Percentiles rank a stretch among this genome's conserved stretches.
phyloP scores from a whole-genome alignment of 352 stramenopile genomes.

The Phytophthora pini region DNA sequence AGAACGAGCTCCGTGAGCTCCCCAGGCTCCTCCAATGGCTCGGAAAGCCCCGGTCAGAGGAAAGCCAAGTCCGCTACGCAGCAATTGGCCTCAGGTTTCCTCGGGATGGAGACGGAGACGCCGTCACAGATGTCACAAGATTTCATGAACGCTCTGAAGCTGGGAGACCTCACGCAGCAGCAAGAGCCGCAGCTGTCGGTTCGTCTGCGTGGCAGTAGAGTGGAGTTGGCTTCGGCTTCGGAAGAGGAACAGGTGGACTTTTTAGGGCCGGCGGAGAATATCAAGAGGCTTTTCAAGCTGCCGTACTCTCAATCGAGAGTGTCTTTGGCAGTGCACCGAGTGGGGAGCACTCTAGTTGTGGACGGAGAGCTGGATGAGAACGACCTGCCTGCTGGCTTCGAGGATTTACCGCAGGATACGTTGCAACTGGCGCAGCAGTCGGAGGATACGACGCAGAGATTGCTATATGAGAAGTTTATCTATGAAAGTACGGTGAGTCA shows the following conservation, averaged over 20 bases:
- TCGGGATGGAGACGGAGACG: slow-evolving; percentile 32
- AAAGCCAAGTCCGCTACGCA: slow-evolving; percentile 31
- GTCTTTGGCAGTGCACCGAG: slow-evolving; percentile 83
- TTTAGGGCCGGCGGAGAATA: slow-evolving; percentile 82
- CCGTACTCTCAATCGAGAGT: slow-evolving; percentile 81
- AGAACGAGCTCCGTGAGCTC: slow-evolving; percentile 23
- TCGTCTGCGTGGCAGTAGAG: slow-evolving; percentile 61
- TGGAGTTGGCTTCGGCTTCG: slow-evolving; percentile 73
- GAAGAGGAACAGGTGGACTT: slow-evolving; percentile 83
- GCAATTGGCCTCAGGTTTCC: slow-evolving; percentile 45
- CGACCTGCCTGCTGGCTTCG: slow-evolving; percentile 75
- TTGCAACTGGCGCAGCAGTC: slow-evolving; percentile 64
- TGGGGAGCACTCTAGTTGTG: slow-evolving; percentile 81
- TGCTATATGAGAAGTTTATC: slow-evolving; percentile 90
- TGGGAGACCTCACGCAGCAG: slow-evolving; percentile 55
- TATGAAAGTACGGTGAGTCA: slow-evolving; percentile 74
- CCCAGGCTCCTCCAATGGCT: slow-evolving; percentile 14
- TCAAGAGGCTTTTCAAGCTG: slow-evolving; percentile 89
- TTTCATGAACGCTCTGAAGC: slow-evolving; percentile 72
- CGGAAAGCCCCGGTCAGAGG: slow-evolving; percentile 27
- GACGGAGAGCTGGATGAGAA: slow-evolving; percentile 78
- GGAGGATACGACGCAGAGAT: slow-evolving; percentile 48
- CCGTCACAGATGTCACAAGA: slow-evolving; percentile 59
- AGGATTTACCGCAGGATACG: slow-evolving; percentile 59
- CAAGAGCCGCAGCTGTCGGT: slow-evolving; percentile 79